A percentile compares a stretch with the other conserved stretches of the same genome.
phyloP scores from a whole-genome alignment of 805 yeast genomes.

The Cyberlindnera euphorbiiphila region DNA sequence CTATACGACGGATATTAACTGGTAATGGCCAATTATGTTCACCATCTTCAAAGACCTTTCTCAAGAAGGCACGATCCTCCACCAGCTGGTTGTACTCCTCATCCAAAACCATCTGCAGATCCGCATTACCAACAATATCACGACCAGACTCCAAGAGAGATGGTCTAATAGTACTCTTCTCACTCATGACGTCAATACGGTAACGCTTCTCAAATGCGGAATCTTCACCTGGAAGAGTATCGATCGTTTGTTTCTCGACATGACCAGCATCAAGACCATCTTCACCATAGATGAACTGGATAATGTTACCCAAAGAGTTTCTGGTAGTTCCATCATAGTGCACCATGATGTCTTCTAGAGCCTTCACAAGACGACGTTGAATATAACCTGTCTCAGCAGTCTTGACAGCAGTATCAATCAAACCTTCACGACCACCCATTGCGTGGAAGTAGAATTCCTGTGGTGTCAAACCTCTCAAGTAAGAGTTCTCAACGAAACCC shows the following conservation, averaged over 20 bases:
- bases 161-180: constrained; percentile 59
- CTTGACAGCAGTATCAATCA: constrained; percentile 98
- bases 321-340: constrained; percentile 98
- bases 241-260: constrained; percentile 94
- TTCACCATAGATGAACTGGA: constrained; percentile 97
- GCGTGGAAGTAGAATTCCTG: constrained; percentile 99
- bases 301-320: constrained; percentile 93
- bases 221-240: constrained; percentile 92
- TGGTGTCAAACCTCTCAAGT: constrained; percentile 94
- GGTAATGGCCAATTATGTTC: constrained; percentile 98
- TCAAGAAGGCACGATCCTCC: constrained; percentile 73
- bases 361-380: constrained; percentile 96
- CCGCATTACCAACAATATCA: constrained; percentile 86
- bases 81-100: constrained; percentile 76
- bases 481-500: constrained; percentile 97
- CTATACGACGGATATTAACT: constrained; percentile 90
- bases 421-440: constrained; percentile 99
- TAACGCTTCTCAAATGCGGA: constrained; percentile 77
- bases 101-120: constrained; percentile 76
- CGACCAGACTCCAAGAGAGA: constrained; percentile 82
- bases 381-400: constrained; percentile 99
- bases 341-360: constrained; percentile 95
- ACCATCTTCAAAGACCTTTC: constrained; percentile 88
- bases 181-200: constrained; percentile 79
- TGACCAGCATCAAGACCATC: constrained; percentile 99